Conservation (phyloP, 441 rosid species). For the Croton laevigatus region DNA sequence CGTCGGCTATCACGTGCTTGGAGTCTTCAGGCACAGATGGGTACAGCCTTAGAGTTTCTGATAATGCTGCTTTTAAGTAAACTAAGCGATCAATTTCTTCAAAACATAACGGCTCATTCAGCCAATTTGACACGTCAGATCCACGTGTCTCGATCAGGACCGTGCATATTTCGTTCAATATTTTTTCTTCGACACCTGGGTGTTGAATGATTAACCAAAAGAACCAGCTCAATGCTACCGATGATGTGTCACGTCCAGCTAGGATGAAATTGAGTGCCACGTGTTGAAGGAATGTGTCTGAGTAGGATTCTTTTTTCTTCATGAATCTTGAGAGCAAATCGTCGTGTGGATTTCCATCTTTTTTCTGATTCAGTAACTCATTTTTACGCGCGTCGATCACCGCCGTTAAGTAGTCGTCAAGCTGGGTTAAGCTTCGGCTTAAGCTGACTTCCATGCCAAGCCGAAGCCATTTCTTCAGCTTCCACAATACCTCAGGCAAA, state of each 20-base stretch:
- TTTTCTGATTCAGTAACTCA: constrained; percentile 52
- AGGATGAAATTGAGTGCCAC: constrained; percentile 94
- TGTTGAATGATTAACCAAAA: constrained; percentile 69
- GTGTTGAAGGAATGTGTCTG: constrained; percentile 73
- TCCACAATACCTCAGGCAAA: constrained; percentile 86
- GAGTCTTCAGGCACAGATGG: constrained; percentile 98
- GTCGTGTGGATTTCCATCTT: constrained; percentile 52
- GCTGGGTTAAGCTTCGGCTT: constrained; percentile 67
- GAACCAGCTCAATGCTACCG: constrained; percentile 92
- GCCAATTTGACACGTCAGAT: constrained; percentile 51
- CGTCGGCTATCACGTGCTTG: constrained; percentile 75
- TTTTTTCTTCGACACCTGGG: constrained; percentile 64
- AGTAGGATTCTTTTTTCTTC: constrained; percentile 79
- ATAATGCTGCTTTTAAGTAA: constrained; percentile 80
- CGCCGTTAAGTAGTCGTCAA: constrained; percentile 59
- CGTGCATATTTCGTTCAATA: constrained; percentile 53
- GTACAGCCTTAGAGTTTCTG: constrained; percentile 83
- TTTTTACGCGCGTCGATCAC: constrained; percentile 71
- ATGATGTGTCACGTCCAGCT: constrained; percentile 97
- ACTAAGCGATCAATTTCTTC: constrained; percentile 75
- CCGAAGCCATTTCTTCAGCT: constrained; percentile 66
- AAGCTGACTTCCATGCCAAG: constrained; percentile 87
- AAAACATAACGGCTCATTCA: constrained; percentile 61
- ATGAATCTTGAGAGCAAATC: constrained; percentile 85
- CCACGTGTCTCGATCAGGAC: constrained; percentile 75